Base-by-base conservation (phyloP, 345 rosid genomes). In the Pseudoturritis turrita region DNA sequence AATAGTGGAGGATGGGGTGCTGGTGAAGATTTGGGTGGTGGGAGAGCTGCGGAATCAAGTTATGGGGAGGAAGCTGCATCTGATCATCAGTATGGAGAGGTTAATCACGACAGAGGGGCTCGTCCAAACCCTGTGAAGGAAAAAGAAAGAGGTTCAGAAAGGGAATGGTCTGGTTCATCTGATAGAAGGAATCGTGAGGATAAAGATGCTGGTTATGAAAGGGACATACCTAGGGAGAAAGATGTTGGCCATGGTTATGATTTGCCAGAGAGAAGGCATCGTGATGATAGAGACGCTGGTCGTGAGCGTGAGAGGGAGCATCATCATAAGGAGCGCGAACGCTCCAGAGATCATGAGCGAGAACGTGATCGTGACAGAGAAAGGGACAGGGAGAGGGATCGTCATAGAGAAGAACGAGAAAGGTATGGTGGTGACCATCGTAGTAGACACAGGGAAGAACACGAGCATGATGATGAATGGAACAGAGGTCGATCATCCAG, bases 1-100 rank as follows among this genome's bases (percentile, higher is more conserved):
- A 86, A 84, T 23, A 79, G 62, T 68, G 89, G 87, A 85, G 87
- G 86, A 52, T 90, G 95, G 73, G 87, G 88, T 88, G 88, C 81
- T 33, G 78, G 84, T 74, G 97, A 87, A 15, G 95, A 88, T 62
- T 77, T 83, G 68, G 95, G 86, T 77, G 86, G 87, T 72, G 87
- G 87, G 7, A 83, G 95, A 74, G 86, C 88, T 59, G 85, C 84
- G 22, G 97, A 90, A 67, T 90, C 95, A 65, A 88, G 97, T 83
- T 88, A 87, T 56, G 92, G 88, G 44, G 97, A 90, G 72, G 95
- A 90, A 81, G 92, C 86, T 70, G 89, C 89, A 52, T 90, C 92
- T 50, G 92, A 90, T 65, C 94, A 88, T 64, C 90, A 84, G 61
- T 84, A 84, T 81, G 92, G 92, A 31, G 95, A 88, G 74, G 86